Base-by-base conservation (phyloP, 1,284 basidiomycete genomes). In the Moesziomyces sp. region DNA sequence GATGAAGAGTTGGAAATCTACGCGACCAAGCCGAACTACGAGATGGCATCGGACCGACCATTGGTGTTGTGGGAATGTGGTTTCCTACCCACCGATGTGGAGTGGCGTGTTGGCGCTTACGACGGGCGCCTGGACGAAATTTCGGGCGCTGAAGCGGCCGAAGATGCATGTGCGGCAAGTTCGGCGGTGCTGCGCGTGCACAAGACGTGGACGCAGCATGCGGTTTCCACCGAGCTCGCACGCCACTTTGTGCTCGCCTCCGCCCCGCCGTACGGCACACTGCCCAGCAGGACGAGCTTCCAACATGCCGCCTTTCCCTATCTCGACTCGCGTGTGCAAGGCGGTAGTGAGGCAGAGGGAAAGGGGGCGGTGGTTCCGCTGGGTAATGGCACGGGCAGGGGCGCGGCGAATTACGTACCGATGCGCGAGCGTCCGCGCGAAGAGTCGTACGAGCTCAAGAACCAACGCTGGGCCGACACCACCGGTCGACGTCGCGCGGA, bases 61-160 rank as follows among this genome's bases (percentile, higher is more conserved):
- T 88, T 99, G 28, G 89, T 97, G 82, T 88, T 99, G 3, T 97
- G 94, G 91, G 91, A 94, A 48, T 96, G 94, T 81, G 90, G 88
- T 0, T 99, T 93, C 84, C 86, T 87, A 14, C 88, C 88, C 7
- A 85, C 86, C 14, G 90, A 90, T 45, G 86, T 93, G 1, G 84
- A 87, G 57, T 99, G 96, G 96, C 88, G 90, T 35, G 89, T 88
- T 3, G 90, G 90, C 24, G 70, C 83, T 55, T 87, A 84, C 74
- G 86, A 86, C 59, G 85, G 85, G 0, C 70, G 79, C 0, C 57
- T 82, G 21, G 0, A 46, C 6, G 8, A 38, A 19, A 56, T 53
- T 5, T n/a, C 47, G 1, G 14, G 21, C 0, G 19, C 13, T 3
- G 54, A 49, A 23, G 1, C 19, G 21, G 45, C 4, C 2, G 59